Evolutionary conservation across 2,329 filamentous ascomycete species (phyloP), one percentile per base, ranked within the genome.

Genomic region (Nectriaceae sp.): DNA sequence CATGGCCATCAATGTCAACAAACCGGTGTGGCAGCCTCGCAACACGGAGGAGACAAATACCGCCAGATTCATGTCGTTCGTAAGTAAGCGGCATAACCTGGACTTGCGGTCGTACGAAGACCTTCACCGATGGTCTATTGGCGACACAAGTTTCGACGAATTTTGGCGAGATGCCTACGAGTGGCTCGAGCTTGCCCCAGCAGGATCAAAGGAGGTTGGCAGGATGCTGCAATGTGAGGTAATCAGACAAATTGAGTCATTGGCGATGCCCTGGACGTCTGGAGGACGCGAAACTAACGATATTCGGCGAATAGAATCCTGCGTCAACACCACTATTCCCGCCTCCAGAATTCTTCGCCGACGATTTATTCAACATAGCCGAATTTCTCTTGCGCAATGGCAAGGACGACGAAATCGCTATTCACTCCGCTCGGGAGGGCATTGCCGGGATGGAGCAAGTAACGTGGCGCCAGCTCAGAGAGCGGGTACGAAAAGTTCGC

Each of bases 81-180:
- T 52, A 1, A 52, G 49, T n/a, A 3, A 21, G 11, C 26, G 24
- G 21, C 49, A 40, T 21, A n/a, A n/a, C 11, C 8, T 46, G 3
- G 11, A 26, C 4, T 16, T 52, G 3, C 38, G 18, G 3, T 45
- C 49, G 1, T 49, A 52, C 16, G 11, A 52, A n/a, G 46, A 48
- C 26, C 33, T 52, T 11, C 46, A 52, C 13, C 11, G 5, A 15
- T 52, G 49, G 49, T 52, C 49, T 1, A 46, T 52, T 3, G 49
- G n/a, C 4, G 38, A n/a, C 4, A 13, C 11, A 2, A 49, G 38
- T 10, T 43, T 46, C 21, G 21, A 40, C 2, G 42, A 40, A 15
- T 52, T 52, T 15, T 52, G 49, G 49, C 40, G 42, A 18, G 49
- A 48, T 46, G 49, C 49, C 4, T 52, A 40, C 21, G 15, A 16